Base-by-base conservation (phyloP, 441 rosid species). In the Syzygium syzygioides region DNA sequence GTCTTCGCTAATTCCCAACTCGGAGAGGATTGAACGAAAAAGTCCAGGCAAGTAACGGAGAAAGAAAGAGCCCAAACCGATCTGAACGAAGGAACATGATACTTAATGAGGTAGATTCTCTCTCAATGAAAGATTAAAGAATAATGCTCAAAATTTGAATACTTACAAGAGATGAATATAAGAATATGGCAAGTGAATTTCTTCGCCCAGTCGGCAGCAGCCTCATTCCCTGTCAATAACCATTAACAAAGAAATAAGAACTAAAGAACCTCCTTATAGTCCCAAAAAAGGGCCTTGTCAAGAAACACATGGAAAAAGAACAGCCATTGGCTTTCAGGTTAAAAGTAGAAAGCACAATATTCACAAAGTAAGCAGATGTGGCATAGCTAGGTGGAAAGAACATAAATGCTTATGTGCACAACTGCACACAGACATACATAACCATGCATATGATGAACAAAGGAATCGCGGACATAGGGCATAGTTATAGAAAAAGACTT, bases 1-100 rank as follows among this genome's bases (percentile, higher is more conserved):
- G 90, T 97, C 99, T 95, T 97, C 98, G 26, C 93, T 93, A 91
- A 97, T 93, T 90, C 99, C 98, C 90, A 96, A 91, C 93, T 96
- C 99, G 55, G 86, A 89, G 86, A 97, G 96, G 56, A 96, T 34
- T 30, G 94, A 91, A 60, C 59, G 94, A 89, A 95, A 88, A 86
- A 96, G 88, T 79, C 95, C 90, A 53, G 99, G 98, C 89, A 97
- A 85, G 92, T 94, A 96, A 88, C 94, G 94, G 68, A 97, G 95
- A 89, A 97, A 93, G 92, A 96, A 96, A 85, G 98, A 93, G 86
- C 99, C 99, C 91, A 96, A 79, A 66, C 99, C 99, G 87, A 97
- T 92, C 98, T 97, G 93, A 88, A 87, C 32, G 88, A 88, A 83
- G 86, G n/a, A 86, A 90, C 14, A 37, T 20, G 41, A 86, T 28